These are phyloP conservation scores for Silene uniflora DNA, from an alignment of 148 eudicot genomes.

Conservation along the genomic window DNA sequence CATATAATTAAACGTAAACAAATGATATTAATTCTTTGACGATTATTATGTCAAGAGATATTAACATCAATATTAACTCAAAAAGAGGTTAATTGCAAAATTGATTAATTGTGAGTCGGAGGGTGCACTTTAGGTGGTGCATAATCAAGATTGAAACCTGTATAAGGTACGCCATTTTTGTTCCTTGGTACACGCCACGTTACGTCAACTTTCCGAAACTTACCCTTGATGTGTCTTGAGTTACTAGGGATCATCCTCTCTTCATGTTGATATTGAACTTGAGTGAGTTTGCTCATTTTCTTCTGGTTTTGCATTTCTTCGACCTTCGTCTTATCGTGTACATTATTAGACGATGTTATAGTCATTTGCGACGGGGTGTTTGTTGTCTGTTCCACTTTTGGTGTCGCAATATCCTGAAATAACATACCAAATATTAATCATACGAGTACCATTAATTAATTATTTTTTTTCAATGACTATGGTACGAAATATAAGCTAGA, in stretches of 20 bases:
- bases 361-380: background rate
- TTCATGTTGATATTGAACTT: background rate
- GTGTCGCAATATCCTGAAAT: background rate
- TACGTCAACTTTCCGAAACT: background rate
- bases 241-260: background rate
- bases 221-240: background rate
- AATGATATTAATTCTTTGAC: background rate
- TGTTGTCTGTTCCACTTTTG: background rate
- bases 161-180: background rate
- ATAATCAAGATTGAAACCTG: conserved; percentile 6
- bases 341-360: background rate
- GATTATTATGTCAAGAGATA: background rate
- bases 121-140: conserved; percentile 8
- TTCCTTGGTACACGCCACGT: conserved; percentile 1
- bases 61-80: background rate
- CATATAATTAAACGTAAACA: background rate
- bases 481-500: background rate
- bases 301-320: background rate
- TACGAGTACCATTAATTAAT: background rate
- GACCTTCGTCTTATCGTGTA: background rate
- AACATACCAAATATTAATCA: background rate
- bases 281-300: background rate
- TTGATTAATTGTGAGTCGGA: conserved; percentile 2
- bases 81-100: conserved; percentile 1
- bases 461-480: background rate